Conservation (phyloP, 495 filamentous ascomycete species). For the Aspergillus cristatus region DNA sequence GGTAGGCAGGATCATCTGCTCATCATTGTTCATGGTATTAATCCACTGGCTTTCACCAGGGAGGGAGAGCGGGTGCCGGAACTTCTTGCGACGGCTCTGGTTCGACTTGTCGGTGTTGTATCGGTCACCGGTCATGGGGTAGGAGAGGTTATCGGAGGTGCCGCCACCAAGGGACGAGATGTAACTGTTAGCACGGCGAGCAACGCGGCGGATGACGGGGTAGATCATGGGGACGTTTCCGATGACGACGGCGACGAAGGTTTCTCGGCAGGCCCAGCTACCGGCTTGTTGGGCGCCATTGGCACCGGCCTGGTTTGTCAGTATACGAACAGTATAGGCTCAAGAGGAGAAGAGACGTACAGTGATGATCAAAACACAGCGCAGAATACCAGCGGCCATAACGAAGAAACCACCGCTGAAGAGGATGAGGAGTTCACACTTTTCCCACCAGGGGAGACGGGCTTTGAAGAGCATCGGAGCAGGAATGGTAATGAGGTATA, state of each 20-base stretch:
- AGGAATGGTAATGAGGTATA: slow-evolving; percentile 48
- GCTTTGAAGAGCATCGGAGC: slow-evolving; percentile 47
- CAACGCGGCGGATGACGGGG: slow-evolving; percentile 35
- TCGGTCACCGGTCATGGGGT: slow-evolving; percentile 18
- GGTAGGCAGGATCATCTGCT: slow-evolving; percentile 28
- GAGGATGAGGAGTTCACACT: slow-evolving; percentile 44
- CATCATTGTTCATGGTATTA: slow-evolving; percentile 29
- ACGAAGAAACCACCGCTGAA: slow-evolving; percentile 52
- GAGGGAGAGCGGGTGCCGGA: slow-evolving; percentile 30
- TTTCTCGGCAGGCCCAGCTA: slow-evolving; percentile 55
- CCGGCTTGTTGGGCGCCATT: slow-evolving; percentile 46
- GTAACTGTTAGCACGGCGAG: slow-evolving; percentile 23
- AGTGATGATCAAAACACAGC: slow-evolving; percentile 47
- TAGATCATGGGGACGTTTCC: slow-evolving; percentile 55
- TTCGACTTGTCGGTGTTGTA: slow-evolving; percentile 4
- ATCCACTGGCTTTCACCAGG: slow-evolving; percentile 28
- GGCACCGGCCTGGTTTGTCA: slow-evolving; percentile 26
- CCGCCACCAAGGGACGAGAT: slow-evolving; percentile 12
- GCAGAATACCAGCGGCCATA: slow-evolving; percentile 50
- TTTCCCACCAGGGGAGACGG: slow-evolving; percentile 40
- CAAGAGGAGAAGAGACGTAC: slow-evolving; percentile 17
- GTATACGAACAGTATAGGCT: neutral
- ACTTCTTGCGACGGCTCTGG: slow-evolving; percentile 21
- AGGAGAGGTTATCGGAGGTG: slow-evolving; percentile 12
- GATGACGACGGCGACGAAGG: slow-evolving; percentile 51